Conservation (phyloP, 805 yeast species). For the Teunomyces stri region DNA sequence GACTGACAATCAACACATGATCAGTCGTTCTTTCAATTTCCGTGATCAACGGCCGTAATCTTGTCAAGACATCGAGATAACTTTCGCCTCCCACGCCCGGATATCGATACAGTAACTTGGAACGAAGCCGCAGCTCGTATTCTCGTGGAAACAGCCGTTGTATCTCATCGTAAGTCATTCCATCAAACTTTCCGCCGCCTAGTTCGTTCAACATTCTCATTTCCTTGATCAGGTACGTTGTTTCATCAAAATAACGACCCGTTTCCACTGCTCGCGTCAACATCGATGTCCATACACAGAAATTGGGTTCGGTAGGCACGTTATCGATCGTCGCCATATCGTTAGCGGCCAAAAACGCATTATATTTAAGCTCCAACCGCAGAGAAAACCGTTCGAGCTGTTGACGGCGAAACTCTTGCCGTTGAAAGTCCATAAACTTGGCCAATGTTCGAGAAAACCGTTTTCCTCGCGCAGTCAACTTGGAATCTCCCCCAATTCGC, state of each 20-base stretch:
- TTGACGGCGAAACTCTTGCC: slow-evolving; percentile 60
- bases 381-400: slow-evolving; percentile 56
- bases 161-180: slow-evolving; percentile 88
- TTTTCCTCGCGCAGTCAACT: slow-evolving; percentile 72
- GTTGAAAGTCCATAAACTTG: slow-evolving; percentile 68
- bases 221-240: slow-evolving; percentile 71
- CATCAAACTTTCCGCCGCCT: slow-evolving; percentile 91
- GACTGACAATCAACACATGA: slow-evolving; percentile 79
- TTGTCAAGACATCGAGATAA: slow-evolving; percentile 86
- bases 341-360: slow-evolving; percentile 24
- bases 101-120: slow-evolving; percentile 83
- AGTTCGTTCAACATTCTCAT: slow-evolving; percentile 92
- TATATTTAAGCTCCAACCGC: slow-evolving; percentile 44
- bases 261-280: slow-evolving; percentile 75
- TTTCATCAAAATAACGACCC: slow-evolving; percentile 72
- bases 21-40: slow-evolving; percentile 91
- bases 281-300: slow-evolving; percentile 94
- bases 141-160: slow-evolving; percentile 71
- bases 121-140: slow-evolving; percentile 67
- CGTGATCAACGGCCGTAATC: slow-evolving; percentile 85
- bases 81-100: slow-evolving; percentile 99
- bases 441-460: slow-evolving; percentile 72
- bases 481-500: slow-evolving; percentile 88
- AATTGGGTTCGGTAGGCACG: slow-evolving; percentile 60
- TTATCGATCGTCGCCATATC: slow-evolving; percentile 23